phyloP scores from a whole-genome alignment of 352 stramenopile genomes.

The Saprolegnia parasitica region DNA sequence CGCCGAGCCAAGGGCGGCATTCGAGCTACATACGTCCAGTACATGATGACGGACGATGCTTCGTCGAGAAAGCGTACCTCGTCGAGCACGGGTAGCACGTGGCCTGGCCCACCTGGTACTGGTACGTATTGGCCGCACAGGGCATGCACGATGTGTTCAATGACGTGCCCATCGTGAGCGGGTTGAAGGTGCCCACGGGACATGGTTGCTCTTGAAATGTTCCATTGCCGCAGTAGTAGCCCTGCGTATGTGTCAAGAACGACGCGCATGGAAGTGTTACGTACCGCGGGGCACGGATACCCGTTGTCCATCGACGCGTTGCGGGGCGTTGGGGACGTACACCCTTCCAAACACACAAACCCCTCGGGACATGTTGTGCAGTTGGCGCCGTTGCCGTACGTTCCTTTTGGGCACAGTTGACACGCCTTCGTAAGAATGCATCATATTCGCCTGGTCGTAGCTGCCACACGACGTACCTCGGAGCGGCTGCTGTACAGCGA shows the following conservation, averaged over 20 bases:
- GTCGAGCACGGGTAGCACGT: conserved; percentile 86
- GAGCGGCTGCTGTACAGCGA: conserved; percentile 42
- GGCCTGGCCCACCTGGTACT: conserved; percentile 52
- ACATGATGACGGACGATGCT: too few relatives aligned
- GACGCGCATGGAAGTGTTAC: conserved; percentile 50
- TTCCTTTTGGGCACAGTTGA: conserved; percentile 69
- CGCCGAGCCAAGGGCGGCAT: conserved; percentile 37
- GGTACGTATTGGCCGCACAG: conserved; percentile 76
- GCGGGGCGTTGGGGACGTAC: conserved; percentile 49
- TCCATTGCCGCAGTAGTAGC: conserved; percentile 20
- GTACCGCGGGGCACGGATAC: conserved; percentile 74
- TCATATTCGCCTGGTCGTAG: not conserved
- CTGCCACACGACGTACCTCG: conserved; percentile 22
- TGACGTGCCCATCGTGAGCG: conserved; percentile 28
- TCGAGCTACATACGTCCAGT: not conserved
- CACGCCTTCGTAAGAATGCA: conserved; percentile 47
- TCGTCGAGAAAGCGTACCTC: conserved; percentile 30
- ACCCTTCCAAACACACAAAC: conserved; percentile 80
- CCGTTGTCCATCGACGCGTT: conserved; percentile 62
- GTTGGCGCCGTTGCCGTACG: conserved; percentile 71
- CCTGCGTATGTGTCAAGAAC: not conserved
- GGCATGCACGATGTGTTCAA: conserved; percentile 39
- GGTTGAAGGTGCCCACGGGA: conserved; percentile 74
- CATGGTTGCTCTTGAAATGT: conserved; percentile 50
- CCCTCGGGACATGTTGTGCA: conserved; percentile 69